Evolutionary conservation across 2,329 filamentous ascomycete genomes (phyloP).

Genomic region (Fusarium sp.): DNA sequence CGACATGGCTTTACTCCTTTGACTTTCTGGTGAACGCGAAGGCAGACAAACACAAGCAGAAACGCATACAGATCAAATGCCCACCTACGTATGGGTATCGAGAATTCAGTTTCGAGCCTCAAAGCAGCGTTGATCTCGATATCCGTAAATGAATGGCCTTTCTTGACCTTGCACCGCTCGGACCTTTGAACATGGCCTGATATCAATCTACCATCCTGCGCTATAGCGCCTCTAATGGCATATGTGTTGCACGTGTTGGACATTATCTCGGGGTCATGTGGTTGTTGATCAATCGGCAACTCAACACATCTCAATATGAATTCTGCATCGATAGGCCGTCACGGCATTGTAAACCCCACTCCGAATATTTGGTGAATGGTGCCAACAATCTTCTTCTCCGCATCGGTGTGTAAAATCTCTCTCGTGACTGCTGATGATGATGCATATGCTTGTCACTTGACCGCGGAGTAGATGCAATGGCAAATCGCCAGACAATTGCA

Average conservation of each 20-base stretch:
- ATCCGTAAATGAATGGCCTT: neutral
- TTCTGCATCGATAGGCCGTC: constrained; percentile 19
- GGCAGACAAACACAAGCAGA: neutral
- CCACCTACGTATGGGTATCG: neutral
- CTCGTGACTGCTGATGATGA: constrained; percentile 36
- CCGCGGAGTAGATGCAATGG: constrained; percentile 5
- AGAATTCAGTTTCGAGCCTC: neutral
- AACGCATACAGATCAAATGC: neutral
- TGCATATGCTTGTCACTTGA: constrained; percentile 13
- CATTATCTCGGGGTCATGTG: constrained; percentile 44
- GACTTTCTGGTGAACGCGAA: neutral
- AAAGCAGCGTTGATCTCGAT: neutral
- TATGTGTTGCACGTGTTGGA: constrained; percentile 24
- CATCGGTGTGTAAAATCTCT: constrained; percentile 27
- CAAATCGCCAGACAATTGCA: constrained; percentile 18
- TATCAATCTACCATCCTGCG: constrained; percentile 12
- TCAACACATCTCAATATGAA: neutral
- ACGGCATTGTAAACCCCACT: constrained; percentile 27
- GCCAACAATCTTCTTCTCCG: constrained; percentile 33
- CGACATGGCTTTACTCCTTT: constrained; percentile 4
- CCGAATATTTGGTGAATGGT: constrained; percentile 23
- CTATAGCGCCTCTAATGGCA: constrained; percentile 19
- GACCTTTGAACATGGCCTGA: constrained; percentile 16
- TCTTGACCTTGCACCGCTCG: constrained; percentile 23
- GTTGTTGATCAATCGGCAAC: constrained; percentile 32